These are phyloP conservation scores for Euphrasia arctica DNA, from an alignment of 305 asterid species.

Conservation along the genomic window DNA sequence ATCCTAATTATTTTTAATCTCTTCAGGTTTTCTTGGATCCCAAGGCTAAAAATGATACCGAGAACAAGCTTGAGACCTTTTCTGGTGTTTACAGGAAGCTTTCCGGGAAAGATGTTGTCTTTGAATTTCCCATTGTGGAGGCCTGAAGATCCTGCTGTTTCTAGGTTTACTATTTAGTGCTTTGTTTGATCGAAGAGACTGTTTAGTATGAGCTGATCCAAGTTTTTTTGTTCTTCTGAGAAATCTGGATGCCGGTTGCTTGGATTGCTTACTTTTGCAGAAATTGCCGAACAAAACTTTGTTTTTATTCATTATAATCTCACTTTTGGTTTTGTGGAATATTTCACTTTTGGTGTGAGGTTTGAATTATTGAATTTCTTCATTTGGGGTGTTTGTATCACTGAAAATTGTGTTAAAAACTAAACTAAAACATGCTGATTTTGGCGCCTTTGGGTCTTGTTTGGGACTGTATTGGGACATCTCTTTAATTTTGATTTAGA, in stretches of 20 bases:
- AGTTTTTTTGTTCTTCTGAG: slow-evolving; percentile 30
- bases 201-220: slow-evolving; percentile 24
- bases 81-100: slow-evolving; percentile 69
- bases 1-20: background rate
- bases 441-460: background rate
- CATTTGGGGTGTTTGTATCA: too few relatives aligned
- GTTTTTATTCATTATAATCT: slow-evolving; percentile 9
- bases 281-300: slow-evolving; percentile 11
- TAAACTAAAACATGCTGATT: background rate
- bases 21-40: slow-evolving; percentile 55
- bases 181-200: slow-evolving; percentile 14
- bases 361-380: too few relatives aligned
- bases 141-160: slow-evolving; percentile 26
- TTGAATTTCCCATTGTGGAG: slow-evolving; percentile 50
- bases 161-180: slow-evolving; percentile 25
- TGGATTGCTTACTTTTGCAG: slow-evolving; percentile 17
- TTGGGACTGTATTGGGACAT: too few relatives aligned
- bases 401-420: background rate
- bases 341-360: background rate
- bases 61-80: slow-evolving; percentile 58
- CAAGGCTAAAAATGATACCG: slow-evolving; percentile 60
- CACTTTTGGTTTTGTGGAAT: background rate
- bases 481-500: too few relatives aligned
- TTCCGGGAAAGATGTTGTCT: slow-evolving; percentile 63
- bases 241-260: slow-evolving; percentile 14